Base-by-base conservation (phyloP, 1,284 basidiomycete genomes). In the Ceratobasidium theobromae region DNA sequence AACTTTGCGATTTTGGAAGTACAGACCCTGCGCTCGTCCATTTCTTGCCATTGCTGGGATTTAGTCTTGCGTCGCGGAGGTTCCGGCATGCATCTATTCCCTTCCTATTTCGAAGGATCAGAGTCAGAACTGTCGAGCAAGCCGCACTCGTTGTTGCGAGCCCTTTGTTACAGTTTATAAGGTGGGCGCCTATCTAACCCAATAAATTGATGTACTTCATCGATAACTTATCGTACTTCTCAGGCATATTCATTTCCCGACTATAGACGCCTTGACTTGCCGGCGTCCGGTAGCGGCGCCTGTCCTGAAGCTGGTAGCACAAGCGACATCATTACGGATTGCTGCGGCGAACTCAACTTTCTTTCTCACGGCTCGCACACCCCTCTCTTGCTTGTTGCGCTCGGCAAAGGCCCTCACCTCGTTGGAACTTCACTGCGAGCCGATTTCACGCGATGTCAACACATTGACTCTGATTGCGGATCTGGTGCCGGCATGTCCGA, bases 211-310 rank as follows among this genome's bases (percentile, higher is more conserved):
- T 40, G 16, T 2, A 40, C 53, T 11, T 43, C 6, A 16, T 45
- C 16, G n/a, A 16, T 5, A 8, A n/a, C 25, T 2, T 30, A 4
- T 30, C 14, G 14, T 11, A 14, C 33, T 52, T 12, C 43, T 40
- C 55, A 58, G 55, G 41, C 55, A 58, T 23, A 23, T 58, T 18
- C 11, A 58, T 18, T n/a, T 58, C 23, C 55, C 55, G 21, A 28
- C 55, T 45, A 27, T 58, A 27, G 43, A 58, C 43, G n/a, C 32
- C 25, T 43, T 58, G 21, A 58, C 55, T 14, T 40, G 38, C 16
- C 55, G 55, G 16, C 55, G 55, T 11, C 55, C 55, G 9, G 6
- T 58, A 45, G 23, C 41, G 11, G 11, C 43, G 14, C 5, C 14
- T 3, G 18, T 58, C n/a, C 16, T 6, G 23, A 25, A n/a, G 6